phyloP scores from a whole-genome alignment of 2,329 filamentous ascomycete genomes.

The Cladosporium oxysporum region DNA sequence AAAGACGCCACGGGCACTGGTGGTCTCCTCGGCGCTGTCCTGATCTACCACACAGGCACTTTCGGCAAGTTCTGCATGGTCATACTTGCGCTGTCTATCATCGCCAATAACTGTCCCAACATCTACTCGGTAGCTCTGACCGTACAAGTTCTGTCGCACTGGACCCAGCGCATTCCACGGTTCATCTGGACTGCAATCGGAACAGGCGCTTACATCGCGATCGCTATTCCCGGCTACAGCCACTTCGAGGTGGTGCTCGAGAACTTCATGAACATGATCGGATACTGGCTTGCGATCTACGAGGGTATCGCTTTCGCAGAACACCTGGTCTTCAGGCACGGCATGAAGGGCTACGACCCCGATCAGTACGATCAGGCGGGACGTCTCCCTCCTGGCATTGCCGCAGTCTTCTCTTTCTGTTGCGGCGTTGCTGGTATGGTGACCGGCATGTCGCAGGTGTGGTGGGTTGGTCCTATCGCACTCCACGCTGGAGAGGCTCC shows the following conservation, averaged over 20 bases:
- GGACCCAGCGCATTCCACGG: conserved; percentile 63
- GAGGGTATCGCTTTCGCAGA: conserved; percentile 65
- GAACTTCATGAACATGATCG: conserved; percentile 64
- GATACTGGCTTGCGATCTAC: conserved; percentile 77
- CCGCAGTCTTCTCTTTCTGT: conserved; percentile 63
- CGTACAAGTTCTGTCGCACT: conserved; percentile 63
- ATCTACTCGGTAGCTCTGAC: conserved; percentile 68
- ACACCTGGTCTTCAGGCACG: conserved; percentile 68
- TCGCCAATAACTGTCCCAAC: conserved; percentile 50
- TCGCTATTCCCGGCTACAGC: conserved; percentile 68
- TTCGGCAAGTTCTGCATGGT: conserved; percentile 71
- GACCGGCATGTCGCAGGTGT: conserved; percentile 69
- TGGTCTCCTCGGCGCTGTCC: conserved; percentile 66
- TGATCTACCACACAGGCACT: conserved; percentile 59
- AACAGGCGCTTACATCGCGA: conserved; percentile 65
- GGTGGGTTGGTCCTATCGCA: conserved; percentile 68
- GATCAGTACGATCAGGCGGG: conserved; percentile 59
- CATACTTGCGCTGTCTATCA: conserved; percentile 46
- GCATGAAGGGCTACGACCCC: conserved; percentile 60
- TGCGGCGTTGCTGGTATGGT: conserved; percentile 67
- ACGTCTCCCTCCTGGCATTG: conserved; percentile 64
- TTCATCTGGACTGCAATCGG: conserved; percentile 67
- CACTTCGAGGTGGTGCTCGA: conserved; percentile 66
- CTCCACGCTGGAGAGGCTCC: conserved; percentile 55
- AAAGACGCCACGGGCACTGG: conserved; percentile 62